Evolutionary conservation across 192 early-diverging fungal genomes (phyloP).

Genomic region (Backusella macrospora): DNA sequence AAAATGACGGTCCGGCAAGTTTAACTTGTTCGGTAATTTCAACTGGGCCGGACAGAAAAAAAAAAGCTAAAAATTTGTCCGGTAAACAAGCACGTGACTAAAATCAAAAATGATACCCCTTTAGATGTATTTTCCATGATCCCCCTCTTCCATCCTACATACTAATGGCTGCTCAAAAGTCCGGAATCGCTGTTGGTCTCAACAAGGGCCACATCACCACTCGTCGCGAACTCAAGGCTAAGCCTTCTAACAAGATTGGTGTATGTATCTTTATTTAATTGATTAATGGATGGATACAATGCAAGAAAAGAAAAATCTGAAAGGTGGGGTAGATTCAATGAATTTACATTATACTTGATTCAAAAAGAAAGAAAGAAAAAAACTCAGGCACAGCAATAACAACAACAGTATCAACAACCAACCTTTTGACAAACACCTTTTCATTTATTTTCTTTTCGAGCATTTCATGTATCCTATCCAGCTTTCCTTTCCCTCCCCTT

Average conservation of each 20-base stretch:
- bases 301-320: neutral
- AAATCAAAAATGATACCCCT: neutral
- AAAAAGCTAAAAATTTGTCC: neutral
- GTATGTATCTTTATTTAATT: slow-evolving; percentile 55
- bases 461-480: neutral
- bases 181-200: slow-evolving; percentile 87
- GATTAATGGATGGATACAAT: slow-evolving; percentile 35
- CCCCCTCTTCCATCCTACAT: slow-evolving; percentile 32
- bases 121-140: slow-evolving; percentile 6
- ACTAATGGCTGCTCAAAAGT: slow-evolving; percentile 60
- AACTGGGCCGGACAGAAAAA: neutral
- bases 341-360: neutral
- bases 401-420: neutral
- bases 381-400: neutral
- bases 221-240: slow-evolving; percentile 65
- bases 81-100: neutral
- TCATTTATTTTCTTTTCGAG: neutral
- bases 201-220: slow-evolving; percentile 95
- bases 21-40: no score
- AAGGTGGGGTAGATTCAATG: neutral
- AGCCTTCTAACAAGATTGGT: slow-evolving; percentile 82
- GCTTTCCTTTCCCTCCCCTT: neutral
- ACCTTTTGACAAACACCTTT: neutral
- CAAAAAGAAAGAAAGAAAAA: no score
- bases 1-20: no score